Evolutionary conservation across 2,329 filamentous ascomycete species (phyloP).

Genomic region (Colletotrichum sp.): DNA sequence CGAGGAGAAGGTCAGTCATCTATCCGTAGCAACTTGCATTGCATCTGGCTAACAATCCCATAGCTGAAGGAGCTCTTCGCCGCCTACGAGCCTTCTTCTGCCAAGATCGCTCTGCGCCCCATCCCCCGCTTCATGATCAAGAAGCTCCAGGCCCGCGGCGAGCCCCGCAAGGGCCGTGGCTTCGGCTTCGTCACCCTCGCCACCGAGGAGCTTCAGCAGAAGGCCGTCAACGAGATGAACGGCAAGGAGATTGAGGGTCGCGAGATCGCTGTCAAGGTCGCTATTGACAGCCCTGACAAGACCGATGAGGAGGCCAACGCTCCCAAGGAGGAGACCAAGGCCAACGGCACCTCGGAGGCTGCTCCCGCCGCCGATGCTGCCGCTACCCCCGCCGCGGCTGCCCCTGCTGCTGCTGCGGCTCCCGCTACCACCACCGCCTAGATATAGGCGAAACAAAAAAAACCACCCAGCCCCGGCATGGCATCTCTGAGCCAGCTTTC

Average conservation of each 20-base stretch:
- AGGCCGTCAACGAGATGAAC: constrained; percentile 98
- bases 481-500: not conserved
- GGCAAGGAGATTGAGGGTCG: constrained; percentile 98
- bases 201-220: constrained; percentile 95
- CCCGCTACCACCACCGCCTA: constrained; percentile 32
- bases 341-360: constrained; percentile 46
- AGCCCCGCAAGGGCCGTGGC: constrained; percentile 98
- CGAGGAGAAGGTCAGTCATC: constrained; percentile 83
- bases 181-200: constrained; percentile 98
- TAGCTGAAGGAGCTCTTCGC: constrained; percentile 98
- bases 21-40: not conserved
- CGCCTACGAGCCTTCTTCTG: constrained; percentile 88
- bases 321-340: constrained; percentile 46
- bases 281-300: constrained; percentile 99
- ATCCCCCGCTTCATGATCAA: constrained; percentile 99
- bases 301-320: constrained; percentile 81
- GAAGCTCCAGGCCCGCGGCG: constrained; percentile 98
- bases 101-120: constrained; percentile 97
- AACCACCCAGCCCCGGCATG: constrained; percentile 9
- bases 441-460: constrained; percentile 20
- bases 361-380: constrained; percentile 27
- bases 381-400: constrained; percentile 22
- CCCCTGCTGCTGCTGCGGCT: constrained; percentile 26
- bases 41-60: constrained; percentile 25
- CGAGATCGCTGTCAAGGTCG: constrained; percentile 99